Base-by-base conservation (phyloP, 176 grass and related monocot genomes). In the Zea mays region DNA sequence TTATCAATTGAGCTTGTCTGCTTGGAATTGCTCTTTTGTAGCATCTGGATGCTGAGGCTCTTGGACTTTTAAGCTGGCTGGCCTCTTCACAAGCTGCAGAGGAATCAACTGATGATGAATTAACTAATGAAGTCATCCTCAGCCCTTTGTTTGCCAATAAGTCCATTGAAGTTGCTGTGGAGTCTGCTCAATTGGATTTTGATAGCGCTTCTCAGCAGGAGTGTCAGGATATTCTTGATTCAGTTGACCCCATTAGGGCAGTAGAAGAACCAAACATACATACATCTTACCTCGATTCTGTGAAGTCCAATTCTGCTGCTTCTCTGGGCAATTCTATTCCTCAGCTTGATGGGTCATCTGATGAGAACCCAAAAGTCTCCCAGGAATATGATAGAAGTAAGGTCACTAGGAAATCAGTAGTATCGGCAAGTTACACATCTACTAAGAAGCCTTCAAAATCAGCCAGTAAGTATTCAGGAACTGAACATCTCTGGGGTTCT, bases 191-290 rank as follows among this genome's bases (percentile, higher is more conserved):
- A 59, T n/a, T 82, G 46, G 89, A 97, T 90, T 97, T 93, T 80
- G 89, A 94, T 73, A 86, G 67, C 74, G 84, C 87, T 85, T 97
- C 94, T 73, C 87, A 92, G 60, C 85, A 89, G 81, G 94, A 97
- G 80, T 97, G 94, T 56, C 86, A 97, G 59, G 94, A 97, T 75
- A 97, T 97, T 87, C 91, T 97, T 72, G 94, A 94, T 88, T 88
- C 94, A 47, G 72, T 92, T 88, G 89, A 91, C 76, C 76, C 69
- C 50, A 38, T 70, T 51, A 76, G 36, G 54, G 69, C 9, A 37
- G 74, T 61, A 80, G 91, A 83, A 76, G 77, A 65, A 44, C 52
- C 19, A 67, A 90, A 83, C 68, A 35, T 64, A 44, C 20, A 86
- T 13, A 78, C 21, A 15, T 81, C 83, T 73, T 50, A 51, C 68